Evolutionary conservation across 495 filamentous ascomycete genomes (phyloP).

Genomic region (Tuber indicum): DNA sequence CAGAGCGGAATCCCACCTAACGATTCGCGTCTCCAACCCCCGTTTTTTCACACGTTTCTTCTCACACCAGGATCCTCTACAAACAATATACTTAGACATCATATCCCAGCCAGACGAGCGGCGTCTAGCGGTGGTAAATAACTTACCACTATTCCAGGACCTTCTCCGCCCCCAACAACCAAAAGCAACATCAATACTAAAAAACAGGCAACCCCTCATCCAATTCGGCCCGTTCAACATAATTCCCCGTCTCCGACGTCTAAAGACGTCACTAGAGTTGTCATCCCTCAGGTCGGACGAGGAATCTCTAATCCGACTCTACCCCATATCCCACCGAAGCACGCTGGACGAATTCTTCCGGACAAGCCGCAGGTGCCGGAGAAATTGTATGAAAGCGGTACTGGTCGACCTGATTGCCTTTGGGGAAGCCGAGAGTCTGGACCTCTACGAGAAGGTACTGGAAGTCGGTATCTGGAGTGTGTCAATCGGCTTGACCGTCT

Average conservation of each 20-base stretch:
- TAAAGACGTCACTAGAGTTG: constrained; percentile 34
- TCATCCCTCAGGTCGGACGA: constrained; percentile 18
- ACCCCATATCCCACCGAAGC: constrained; percentile 21
- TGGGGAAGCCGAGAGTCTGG: constrained; percentile 37
- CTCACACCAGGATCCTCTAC: constrained; percentile 36
- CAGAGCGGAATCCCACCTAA: constrained; percentile 23
- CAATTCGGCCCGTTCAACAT: constrained; percentile 24
- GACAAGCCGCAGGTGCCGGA: constrained; percentile 16
- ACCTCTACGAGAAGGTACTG: constrained; percentile 30
- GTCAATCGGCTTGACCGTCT: constrained; percentile 18
- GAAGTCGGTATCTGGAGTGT: constrained; percentile 18
- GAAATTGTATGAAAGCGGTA: constrained; percentile 26
- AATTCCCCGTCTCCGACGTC: constrained; percentile 22
- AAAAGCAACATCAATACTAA: neutral
- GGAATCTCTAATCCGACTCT: constrained; percentile 10
- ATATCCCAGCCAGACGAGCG: constrained; percentile 26
- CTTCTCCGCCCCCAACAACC: constrained; percentile 14
- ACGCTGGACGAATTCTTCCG: constrained; percentile 32
- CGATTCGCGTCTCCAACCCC: constrained; percentile 34
- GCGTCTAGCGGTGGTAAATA: constrained; percentile 32
- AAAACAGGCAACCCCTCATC: constrained; percentile 1
- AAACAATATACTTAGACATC: constrained; percentile 40
- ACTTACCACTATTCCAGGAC: constrained; percentile 26
- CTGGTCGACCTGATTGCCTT: constrained; percentile 37
- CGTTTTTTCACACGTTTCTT: constrained; percentile 40